Conservation (phyloP, 2,329 filamentous ascomycete genomes). For the Sarocladiaceae sp. region DNA sequence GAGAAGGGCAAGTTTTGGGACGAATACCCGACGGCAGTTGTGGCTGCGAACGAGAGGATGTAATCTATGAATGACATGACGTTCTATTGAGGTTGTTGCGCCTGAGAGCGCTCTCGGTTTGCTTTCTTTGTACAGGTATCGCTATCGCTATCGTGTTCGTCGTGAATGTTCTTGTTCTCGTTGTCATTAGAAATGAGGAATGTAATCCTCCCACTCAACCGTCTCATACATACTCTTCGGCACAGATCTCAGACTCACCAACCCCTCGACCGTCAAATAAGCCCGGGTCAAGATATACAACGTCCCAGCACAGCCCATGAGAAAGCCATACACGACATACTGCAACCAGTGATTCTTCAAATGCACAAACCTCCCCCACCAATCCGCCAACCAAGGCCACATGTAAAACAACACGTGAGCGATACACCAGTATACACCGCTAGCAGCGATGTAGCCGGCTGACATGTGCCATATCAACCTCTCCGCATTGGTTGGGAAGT, state of each 20-base stretch:
- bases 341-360: conserved; percentile 1
- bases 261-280: not conserved
- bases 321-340: conserved; percentile 1
- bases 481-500: not conserved
- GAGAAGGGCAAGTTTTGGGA: not conserved
- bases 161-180: not conserved
- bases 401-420: not conserved
- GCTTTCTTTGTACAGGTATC: too few relatives aligned
- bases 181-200: not conserved
- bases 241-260: not conserved
- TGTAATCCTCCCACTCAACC: not conserved
- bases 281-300: not conserved
- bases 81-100: not conserved
- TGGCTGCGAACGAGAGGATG: not conserved
- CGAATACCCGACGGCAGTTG: conserved; percentile 2
- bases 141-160: too few relatives aligned
- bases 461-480: not conserved
- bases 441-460: not conserved
- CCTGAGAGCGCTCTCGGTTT: too few relatives aligned
- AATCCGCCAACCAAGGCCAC: not conserved
- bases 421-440: not conserved
- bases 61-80: conserved; percentile 5
- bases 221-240: not conserved
- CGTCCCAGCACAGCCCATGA: not conserved
- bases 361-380: not conserved